A percentile compares a stretch with the other conserved stretches of the same genome.
phyloP scores from a whole-genome alignment of 106 monocot genomes.

The Xerophyta viscosa region DNA sequence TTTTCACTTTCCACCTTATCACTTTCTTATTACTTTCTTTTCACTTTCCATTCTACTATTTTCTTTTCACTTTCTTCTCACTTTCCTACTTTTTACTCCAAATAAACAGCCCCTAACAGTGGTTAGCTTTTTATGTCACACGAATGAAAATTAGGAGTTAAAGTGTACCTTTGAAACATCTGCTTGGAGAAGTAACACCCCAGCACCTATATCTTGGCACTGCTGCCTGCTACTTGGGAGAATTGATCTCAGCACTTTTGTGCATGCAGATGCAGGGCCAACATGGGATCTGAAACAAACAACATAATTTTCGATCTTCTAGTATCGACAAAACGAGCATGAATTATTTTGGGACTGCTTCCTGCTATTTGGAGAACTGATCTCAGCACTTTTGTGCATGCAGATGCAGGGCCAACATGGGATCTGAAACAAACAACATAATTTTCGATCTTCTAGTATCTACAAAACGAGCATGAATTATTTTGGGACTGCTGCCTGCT shows the following conservation, averaged over 20 bases:
- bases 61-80: no score
- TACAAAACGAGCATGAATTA: no score
- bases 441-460: no score
- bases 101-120: neutral
- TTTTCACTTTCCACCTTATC: no score
- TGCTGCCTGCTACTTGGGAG: slow-evolving; percentile 24
- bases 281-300: slow-evolving; percentile 41
- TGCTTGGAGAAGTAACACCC: slow-evolving; percentile 84
- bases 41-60: no score
- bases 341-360: slow-evolving; percentile 43
- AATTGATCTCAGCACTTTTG: slow-evolving; percentile 51
- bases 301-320: neutral
- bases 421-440: slow-evolving; percentile 24
- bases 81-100: no score
- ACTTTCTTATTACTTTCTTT: no score
- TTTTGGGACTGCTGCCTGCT: slow-evolving; percentile 37
- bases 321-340: no score
- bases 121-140: neutral
- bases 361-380: slow-evolving; percentile 27
- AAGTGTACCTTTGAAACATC: slow-evolving; percentile 48
- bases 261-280: slow-evolving; percentile 66
- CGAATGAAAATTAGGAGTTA: neutral
- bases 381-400: slow-evolving; percentile 55
- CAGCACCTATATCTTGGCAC: slow-evolving; percentile 54
- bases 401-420: slow-evolving; percentile 62